Evolutionary conservation across 257 asterid species (phyloP).

Genomic region (Solanum dulcamara): DNA sequence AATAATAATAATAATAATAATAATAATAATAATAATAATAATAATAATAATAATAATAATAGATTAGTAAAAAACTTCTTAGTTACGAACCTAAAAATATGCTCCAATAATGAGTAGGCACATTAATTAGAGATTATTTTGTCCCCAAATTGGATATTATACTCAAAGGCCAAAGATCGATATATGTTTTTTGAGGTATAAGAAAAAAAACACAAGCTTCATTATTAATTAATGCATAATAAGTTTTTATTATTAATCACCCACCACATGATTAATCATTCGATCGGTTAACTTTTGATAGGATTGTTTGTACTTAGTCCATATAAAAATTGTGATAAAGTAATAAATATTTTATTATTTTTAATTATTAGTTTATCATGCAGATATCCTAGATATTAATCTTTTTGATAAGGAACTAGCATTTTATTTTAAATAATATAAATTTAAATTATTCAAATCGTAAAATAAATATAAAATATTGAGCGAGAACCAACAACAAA

Average conservation of each 20-base stretch:
- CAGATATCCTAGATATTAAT: too few relatives aligned
- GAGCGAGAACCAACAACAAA: too few relatives aligned
- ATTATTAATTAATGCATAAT: not conserved
- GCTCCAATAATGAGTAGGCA: not conserved
- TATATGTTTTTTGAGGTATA: not conserved
- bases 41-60: too few relatives aligned
- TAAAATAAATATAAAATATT: too few relatives aligned
- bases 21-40: too few relatives aligned
- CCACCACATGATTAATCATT: not conserved
- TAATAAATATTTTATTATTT: not conserved
- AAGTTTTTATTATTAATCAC: not conserved
- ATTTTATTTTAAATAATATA: too few relatives aligned
- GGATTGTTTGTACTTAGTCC: too few relatives aligned
- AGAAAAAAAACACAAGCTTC: not conserved
- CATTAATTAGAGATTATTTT: not conserved
- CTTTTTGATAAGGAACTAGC: too few relatives aligned
- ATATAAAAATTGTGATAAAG: too few relatives aligned
- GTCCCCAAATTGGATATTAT: not conserved
- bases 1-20: too few relatives aligned
- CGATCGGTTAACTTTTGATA: not conserved
- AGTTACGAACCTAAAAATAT: not conserved
- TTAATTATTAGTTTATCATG: too few relatives aligned
- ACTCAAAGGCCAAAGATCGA: not conserved
- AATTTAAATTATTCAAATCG: not conserved
- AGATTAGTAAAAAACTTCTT: not conserved